Conservation (phyloP, 2,329 filamentous ascomycete species). For the Phialophora verrucosa region DNA sequence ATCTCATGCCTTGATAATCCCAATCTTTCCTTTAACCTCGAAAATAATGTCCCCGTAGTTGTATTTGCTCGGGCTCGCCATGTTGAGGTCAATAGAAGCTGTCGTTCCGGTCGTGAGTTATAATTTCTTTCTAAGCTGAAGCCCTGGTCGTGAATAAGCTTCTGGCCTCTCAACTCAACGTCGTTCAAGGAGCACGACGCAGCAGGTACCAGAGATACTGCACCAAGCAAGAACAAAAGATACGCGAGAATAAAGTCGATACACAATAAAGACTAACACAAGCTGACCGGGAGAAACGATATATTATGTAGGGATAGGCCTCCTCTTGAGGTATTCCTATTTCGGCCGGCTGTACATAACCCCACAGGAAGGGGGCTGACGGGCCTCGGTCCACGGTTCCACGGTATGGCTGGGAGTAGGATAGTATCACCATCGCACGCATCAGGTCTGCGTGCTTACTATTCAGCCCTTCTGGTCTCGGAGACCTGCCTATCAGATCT, state of each 20-base stretch:
- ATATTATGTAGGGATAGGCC: not conserved
- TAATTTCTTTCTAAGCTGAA: not conserved
- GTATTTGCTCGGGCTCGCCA: slow-evolving; percentile 30
- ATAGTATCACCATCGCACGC: not conserved
- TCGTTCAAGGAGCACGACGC: not conserved
- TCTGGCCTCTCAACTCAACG: not conserved
- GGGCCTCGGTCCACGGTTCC: slow-evolving; percentile 11
- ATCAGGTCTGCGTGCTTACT: not conserved
- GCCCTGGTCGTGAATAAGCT: not conserved
- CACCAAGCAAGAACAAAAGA: not conserved
- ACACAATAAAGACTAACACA: not conserved
- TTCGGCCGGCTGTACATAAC: slow-evolving; percentile 6
- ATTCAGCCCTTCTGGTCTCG: not conserved
- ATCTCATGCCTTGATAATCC: slow-evolving; percentile 52
- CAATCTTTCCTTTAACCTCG: slow-evolving; percentile 52
- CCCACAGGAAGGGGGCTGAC: slow-evolving; percentile 4
- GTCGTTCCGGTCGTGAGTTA: not conserved
- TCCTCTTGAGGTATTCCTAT: not conserved
- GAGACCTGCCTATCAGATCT: not conserved
- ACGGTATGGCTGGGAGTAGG: not conserved
- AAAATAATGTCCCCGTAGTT: slow-evolving; percentile 53
- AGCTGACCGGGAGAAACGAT: slow-evolving; percentile 1
- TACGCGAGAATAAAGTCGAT: not conserved
- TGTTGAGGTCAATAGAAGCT: not conserved
- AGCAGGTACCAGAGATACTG: not conserved